These are phyloP conservation scores for Castanopsis chinensis DNA, from an alignment of 306 rosid species.

Conservation along the genomic window DNA sequence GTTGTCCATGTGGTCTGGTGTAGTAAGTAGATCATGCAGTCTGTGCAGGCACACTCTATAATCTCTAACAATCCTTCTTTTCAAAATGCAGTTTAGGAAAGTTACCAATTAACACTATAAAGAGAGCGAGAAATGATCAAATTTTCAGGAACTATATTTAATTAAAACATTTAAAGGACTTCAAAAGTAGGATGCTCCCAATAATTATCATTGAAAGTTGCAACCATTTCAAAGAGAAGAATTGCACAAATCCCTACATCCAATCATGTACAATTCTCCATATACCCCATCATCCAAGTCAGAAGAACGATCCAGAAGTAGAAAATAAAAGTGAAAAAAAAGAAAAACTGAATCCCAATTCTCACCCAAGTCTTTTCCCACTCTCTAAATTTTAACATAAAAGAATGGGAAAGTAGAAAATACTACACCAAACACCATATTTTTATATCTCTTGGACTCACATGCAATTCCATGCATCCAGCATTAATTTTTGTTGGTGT, in stretches of 20 bases:
- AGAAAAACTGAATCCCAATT: conserved; percentile 21
- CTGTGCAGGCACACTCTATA: not conserved
- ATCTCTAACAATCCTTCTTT: no score
- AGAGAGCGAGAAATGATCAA: not conserved
- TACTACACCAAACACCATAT: no score
- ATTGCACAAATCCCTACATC: conserved; percentile 36
- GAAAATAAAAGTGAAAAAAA: not conserved
- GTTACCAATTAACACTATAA: not conserved
- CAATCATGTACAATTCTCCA: conserved; percentile 48
- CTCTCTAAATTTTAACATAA: conserved; percentile 5
- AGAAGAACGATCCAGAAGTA: conserved; percentile 18
- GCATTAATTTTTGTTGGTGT: not conserved
- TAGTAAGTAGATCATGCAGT: conserved; percentile 19
- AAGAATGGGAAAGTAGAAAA: conserved; percentile 12
- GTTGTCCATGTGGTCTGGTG: no score
- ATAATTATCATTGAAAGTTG: conserved; percentile 7
- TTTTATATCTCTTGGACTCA: not conserved
- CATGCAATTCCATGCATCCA: not conserved
- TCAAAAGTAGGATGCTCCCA: not conserved
- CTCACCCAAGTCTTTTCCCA: conserved; percentile 8
- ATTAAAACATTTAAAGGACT: not conserved
- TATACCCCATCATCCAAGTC: conserved; percentile 18
- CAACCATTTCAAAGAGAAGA: conserved; percentile 28
- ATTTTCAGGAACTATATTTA: not conserved
- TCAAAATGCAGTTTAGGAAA: no score